Evolutionary conservation across 2,329 filamentous ascomycete genomes (phyloP).

Genomic region (Bimuria novae-zelandiae): DNA sequence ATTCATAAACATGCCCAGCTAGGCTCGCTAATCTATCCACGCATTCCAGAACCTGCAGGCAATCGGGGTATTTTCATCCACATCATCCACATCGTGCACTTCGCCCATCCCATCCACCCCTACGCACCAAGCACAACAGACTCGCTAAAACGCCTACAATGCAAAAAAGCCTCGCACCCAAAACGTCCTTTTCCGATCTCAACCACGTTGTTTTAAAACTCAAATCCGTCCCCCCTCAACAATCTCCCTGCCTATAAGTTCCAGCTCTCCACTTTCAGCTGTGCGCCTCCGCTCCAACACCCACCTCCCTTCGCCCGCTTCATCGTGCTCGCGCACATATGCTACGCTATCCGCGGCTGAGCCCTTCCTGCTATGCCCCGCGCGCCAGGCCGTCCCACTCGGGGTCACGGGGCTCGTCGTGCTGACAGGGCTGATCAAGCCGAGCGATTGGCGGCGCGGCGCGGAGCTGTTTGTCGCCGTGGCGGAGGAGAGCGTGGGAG

Average conservation of each 20-base stretch:
- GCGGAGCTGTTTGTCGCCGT: conserved; percentile 25
- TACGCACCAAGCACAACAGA: neutral
- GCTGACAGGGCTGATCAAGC: conserved; percentile 40
- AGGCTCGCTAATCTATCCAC: no score
- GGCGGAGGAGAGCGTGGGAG: conserved; percentile 27
- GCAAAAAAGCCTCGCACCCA: neutral
- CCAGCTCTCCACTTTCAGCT: conserved; percentile 66
- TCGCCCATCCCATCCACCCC: no score
- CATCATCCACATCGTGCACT: no score
- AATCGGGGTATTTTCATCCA: neutral
- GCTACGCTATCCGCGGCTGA: conserved; percentile 69
- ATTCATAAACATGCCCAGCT: no score
- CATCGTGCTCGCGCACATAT: conserved; percentile 66
- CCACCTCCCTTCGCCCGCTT: conserved; percentile 64
- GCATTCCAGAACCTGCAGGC: neutral
- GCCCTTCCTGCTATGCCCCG: conserved; percentile 44
- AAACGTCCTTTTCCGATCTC: no score
- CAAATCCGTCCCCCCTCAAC: conserved; percentile 58
- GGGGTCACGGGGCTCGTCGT: conserved; percentile 41
- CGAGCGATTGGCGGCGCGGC: conserved; percentile 34
- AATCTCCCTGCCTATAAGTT: conserved; percentile 68
- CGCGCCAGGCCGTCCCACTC: conserved; percentile 32
- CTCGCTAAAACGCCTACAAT: neutral
- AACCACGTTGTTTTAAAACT: no score
- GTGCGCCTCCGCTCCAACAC: conserved; percentile 71